phyloP scores from a whole-genome alignment of 306 rosid genomes.

The Vicia villosa region DNA sequence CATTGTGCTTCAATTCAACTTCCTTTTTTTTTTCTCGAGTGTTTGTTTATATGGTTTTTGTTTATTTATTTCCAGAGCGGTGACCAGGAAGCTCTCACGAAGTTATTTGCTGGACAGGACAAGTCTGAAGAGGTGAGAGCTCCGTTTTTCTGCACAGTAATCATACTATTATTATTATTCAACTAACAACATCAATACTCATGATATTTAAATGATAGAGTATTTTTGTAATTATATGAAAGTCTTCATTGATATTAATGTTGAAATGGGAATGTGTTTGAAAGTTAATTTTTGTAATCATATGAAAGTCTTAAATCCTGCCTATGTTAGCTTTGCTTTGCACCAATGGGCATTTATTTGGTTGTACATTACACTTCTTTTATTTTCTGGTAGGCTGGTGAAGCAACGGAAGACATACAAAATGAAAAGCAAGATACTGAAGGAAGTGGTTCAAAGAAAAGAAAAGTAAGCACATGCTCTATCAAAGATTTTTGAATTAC shows the following conservation, averaged over 20 bases:
- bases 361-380: conserved; percentile 24
- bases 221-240: not conserved
- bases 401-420: conserved; percentile 42
- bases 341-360: not conserved
- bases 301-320: not conserved
- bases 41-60: no score
- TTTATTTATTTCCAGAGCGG: conserved; percentile 40
- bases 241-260: not conserved
- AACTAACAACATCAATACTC: not conserved
- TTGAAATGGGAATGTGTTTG: not conserved
- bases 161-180: no score
- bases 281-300: not conserved
- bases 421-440: conserved; percentile 44
- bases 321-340: not conserved
- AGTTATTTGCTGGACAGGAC: conserved; percentile 46
- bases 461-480: conserved; percentile 43
- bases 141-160: not conserved
- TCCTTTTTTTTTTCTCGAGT: no score
- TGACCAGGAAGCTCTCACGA: conserved; percentile 75
- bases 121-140: conserved; percentile 43
- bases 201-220: not conserved
- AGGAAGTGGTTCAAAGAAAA: conserved; percentile 47
- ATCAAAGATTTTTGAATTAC: conserved; percentile 2
- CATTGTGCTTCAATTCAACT: no score
- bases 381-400: conserved; percentile 40